Evolutionary conservation across 305 asterid genomes (phyloP).

Genomic region (Coffea humblotiana): DNA sequence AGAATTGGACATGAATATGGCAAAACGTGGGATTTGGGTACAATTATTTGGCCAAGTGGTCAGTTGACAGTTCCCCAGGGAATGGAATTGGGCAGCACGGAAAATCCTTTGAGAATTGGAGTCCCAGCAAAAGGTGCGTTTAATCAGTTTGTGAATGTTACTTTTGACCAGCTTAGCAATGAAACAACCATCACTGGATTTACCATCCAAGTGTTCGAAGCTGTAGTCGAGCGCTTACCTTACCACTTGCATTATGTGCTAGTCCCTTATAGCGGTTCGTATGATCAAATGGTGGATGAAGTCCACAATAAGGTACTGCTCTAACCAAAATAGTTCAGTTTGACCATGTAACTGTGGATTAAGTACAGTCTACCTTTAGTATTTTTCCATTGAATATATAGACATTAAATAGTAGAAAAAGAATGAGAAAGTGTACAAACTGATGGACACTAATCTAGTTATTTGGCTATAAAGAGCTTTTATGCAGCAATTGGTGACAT

Average conservation of each 20-base stretch:
- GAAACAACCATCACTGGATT: slow-evolving; percentile 43
- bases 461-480: slow-evolving; percentile 31
- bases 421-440: no score
- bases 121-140: slow-evolving; percentile 61
- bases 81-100: slow-evolving; percentile 34
- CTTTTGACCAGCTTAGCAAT: slow-evolving; percentile 29
- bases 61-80: slow-evolving; percentile 41
- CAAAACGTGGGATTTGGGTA: slow-evolving; percentile 19
- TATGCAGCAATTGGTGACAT: slow-evolving; percentile 72
- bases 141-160: slow-evolving; percentile 50
- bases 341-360: no score
- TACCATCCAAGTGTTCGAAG: slow-evolving; percentile 58
- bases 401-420: background rate
- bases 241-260: slow-evolving; percentile 42
- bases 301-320: slow-evolving; percentile 57
- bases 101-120: slow-evolving; percentile 51
- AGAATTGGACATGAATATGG: slow-evolving; percentile 4
- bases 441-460: no score
- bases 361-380: no score
- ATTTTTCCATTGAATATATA: no score
- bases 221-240: slow-evolving; percentile 43
- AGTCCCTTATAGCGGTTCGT: slow-evolving; percentile 49
- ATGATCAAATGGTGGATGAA: slow-evolving; percentile 56
- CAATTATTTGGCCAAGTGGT: slow-evolving; percentile 64
- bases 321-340: no score